Conservation (phyloP, 768 basidiomycete species). For the Glaciozyma martinii region DNA sequence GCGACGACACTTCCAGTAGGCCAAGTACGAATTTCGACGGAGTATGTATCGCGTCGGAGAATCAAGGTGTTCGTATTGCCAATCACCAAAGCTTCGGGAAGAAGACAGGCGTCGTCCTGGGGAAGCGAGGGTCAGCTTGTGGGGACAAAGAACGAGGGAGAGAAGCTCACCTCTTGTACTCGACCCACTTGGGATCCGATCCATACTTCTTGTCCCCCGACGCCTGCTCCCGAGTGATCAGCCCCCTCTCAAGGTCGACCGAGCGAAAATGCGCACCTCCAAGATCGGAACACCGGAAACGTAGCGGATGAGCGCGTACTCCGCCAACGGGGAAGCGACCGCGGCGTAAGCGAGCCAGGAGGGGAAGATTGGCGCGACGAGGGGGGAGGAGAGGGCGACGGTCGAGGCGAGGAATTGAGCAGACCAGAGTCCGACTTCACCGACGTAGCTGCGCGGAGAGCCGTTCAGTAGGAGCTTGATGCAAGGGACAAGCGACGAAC, state of each 20-base stretch:
- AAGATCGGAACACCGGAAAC: slow-evolving; percentile 63
- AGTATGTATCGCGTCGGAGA: no score
- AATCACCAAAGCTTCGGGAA: slow-evolving; percentile 11
- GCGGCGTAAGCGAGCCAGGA: slow-evolving; percentile 40
- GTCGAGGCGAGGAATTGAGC: slow-evolving; percentile 27
- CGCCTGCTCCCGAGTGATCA: neutral
- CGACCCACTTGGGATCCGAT: slow-evolving; percentile 50
- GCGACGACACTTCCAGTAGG: no score
- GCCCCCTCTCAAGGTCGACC: neutral
- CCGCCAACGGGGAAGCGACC: slow-evolving; percentile 54
- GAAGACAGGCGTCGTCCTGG: slow-evolving; percentile 12
- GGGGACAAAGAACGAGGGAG: slow-evolving; percentile 17
- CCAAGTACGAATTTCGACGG: no score
- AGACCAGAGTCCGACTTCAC: slow-evolving; percentile 45
- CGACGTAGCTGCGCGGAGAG: slow-evolving; percentile 51
- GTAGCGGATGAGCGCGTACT: slow-evolving; percentile 51
- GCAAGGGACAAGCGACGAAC: slow-evolving; percentile 42
- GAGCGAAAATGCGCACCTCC: slow-evolving; percentile 42
- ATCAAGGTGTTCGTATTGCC: no score
- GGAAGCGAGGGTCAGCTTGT: neutral
- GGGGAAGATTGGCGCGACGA: slow-evolving; percentile 34
- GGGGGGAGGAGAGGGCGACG: slow-evolving; percentile 44
- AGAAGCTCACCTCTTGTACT: slow-evolving; percentile 49
- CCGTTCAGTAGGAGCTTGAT: neutral
- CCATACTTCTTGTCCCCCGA: slow-evolving; percentile 51